phyloP scores from a whole-genome alignment of 768 basidiomycete genomes.

The Podaxis carcinomalis region DNA sequence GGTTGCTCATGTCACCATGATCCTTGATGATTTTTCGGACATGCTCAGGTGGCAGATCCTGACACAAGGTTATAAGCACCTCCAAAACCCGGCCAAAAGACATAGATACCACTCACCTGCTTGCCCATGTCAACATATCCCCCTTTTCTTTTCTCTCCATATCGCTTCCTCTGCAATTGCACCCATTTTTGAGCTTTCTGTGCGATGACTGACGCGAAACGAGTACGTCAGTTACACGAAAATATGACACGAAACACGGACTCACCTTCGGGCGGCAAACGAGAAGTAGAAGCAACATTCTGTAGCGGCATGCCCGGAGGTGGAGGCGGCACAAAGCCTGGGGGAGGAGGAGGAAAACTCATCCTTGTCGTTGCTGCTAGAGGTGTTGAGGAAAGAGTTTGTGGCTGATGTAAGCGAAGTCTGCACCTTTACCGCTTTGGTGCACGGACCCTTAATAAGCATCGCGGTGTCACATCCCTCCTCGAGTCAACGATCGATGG shows the following conservation, averaged over 20 bases:
- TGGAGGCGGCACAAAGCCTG: constrained; percentile 45
- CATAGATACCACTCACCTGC: constrained; percentile 51
- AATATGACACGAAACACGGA: constrained; percentile 9
- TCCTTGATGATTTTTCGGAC: constrained; percentile 99
- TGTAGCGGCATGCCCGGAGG: constrained; percentile 49
- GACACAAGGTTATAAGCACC: constrained; percentile 17
- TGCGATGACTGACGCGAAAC: constrained; percentile 51
- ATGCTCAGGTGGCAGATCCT: constrained; percentile 97
- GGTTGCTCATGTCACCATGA: constrained; percentile 98
- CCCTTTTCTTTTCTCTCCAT: constrained; percentile 86
- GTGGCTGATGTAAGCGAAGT: constrained; percentile 37
- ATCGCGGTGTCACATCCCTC: background rate
- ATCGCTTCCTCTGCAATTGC: constrained; percentile 89
- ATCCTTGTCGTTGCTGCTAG: constrained; percentile 32
- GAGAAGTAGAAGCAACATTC: constrained; percentile 35
- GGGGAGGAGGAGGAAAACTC: constrained; percentile 57
- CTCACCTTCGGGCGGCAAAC: constrained; percentile 45
- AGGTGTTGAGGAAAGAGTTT: constrained; percentile 34
- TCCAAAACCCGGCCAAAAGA: constrained; percentile 7
- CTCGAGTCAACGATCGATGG: background rate
- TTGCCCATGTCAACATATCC: constrained; percentile 92
- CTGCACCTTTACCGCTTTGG: constrained; percentile 15
- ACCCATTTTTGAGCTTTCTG: constrained; percentile 97
- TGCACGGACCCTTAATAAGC: constrained; percentile 34
- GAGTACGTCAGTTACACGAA: constrained; percentile 14